These are phyloP conservation scores for Cyathus pygmaeus DNA, from an alignment of 1,284 basidiomycete species.

Conservation along the genomic window DNA sequence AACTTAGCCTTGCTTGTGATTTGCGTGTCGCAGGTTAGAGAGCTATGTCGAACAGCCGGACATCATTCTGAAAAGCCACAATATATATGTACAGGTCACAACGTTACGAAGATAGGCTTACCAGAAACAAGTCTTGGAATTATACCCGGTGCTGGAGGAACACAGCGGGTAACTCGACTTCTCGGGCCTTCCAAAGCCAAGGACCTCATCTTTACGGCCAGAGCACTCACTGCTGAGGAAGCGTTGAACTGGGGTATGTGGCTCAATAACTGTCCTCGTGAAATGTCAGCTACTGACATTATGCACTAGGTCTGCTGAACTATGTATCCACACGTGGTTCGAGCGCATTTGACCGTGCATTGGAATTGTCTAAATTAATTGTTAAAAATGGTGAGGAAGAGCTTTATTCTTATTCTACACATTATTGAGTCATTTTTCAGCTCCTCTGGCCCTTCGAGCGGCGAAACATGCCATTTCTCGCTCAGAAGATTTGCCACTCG, in stretches of 20 bases:
- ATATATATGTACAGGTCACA: slow-evolving; percentile 47
- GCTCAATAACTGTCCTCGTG: not conserved
- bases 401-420: not conserved
- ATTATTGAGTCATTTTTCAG: slow-evolving; percentile 50
- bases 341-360: slow-evolving; percentile 73
- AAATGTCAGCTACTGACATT: not conserved
- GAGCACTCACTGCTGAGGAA: slow-evolving; percentile 70
- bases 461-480: slow-evolving; percentile 90
- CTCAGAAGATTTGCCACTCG: slow-evolving; percentile 80
- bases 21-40: slow-evolving; percentile 81
- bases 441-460: slow-evolving; percentile 88
- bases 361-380: slow-evolving; percentile 73
- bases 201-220: slow-evolving; percentile 86
- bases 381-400: slow-evolving; percentile 68
- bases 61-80: slow-evolving; percentile 2
- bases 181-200: slow-evolving; percentile 88
- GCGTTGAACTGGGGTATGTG: slow-evolving; percentile 81
- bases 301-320: slow-evolving; percentile 75
- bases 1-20: slow-evolving; percentile 89
- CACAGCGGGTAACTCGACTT: slow-evolving; percentile 85
- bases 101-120: slow-evolving; percentile 82
- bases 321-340: slow-evolving; percentile 72
- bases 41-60: not conserved
- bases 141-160: slow-evolving; percentile 96
- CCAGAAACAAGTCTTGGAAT: slow-evolving; percentile 90